Evolutionary conservation across 2,329 filamentous ascomycete genomes (phyloP), one percentile per base, ranked within the genome.

Genomic region (Ophiocordyceps camponoti-floridani): DNA sequence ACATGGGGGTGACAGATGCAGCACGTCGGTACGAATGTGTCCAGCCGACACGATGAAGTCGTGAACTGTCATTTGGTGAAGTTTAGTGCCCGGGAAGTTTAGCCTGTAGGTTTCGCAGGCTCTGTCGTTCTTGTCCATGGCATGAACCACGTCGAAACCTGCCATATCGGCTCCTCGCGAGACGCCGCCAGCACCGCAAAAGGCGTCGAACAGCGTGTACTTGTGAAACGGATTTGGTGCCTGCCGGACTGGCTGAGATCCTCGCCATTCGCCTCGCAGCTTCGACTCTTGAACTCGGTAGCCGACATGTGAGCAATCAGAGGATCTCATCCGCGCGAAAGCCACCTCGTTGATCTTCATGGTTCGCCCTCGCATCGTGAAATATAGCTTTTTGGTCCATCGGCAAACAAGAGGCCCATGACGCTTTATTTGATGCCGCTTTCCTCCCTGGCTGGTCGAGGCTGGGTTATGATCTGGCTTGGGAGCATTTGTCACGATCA

Each of bases 1-100:
- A 46, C 86, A 93, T 0, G 85, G 84, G 0, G 83, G 84, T 0
- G 81, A 86, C 0, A 87, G 60, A 50, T 93, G 85, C 0, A 84
- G 61, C 2, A 89, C 63, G 51, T 91, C 84, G 0, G 80, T 72
- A 4, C 64, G 63, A 9, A 68, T 54, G 10, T 51, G 46, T 44
- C 49, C 2, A 6, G 0, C 49, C 13, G 30, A 47, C 1, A 52
- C 53, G 27, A 77, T 62, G 43, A 81, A 77, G 2, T 70, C 58
- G 31, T 67, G 61, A 0, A 73, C 59, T 0, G 69, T 60, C 47
- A 63, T 62, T 6, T 67, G 52, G 41, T 71, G 69, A 0, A 82
- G 62, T 0, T 65, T 56, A 0, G 66, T 60, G 0, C 65, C 56
- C 0, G 64, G 62, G 48, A 83, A 84, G 50, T 84, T 84, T 0